Conservation (phyloP, 2,329 filamentous ascomycete species). For the Colletotrichum spinosum region DNA sequence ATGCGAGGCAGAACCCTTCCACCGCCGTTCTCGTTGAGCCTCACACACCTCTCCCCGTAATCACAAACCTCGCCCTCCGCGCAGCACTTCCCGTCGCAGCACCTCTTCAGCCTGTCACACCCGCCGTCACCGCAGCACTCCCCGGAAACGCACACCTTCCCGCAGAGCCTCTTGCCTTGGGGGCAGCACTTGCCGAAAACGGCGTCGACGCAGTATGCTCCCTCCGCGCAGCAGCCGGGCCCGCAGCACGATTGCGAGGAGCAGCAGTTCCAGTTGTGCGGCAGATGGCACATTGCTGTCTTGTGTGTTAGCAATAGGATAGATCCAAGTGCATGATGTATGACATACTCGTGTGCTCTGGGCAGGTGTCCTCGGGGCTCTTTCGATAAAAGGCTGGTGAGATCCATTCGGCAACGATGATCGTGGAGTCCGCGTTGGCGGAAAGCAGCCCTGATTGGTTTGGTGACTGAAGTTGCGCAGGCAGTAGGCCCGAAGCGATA, state of each 20-base stretch:
- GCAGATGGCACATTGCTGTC: conserved; percentile 26
- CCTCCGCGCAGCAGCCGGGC: conserved; percentile 23
- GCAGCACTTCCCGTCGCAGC: conserved; percentile 20
- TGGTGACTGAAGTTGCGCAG: no score
- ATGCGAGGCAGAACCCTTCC: neutral
- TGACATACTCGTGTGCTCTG: conserved; percentile 4
- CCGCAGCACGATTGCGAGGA: conserved; percentile 22
- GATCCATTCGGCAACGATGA: neutral
- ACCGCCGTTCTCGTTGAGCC: neutral
- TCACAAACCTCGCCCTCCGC: conserved; percentile 7
- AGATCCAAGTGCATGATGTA: accelerated
- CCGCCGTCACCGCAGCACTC: conserved; percentile 22
- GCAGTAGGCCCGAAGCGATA: no score
- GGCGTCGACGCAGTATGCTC: conserved; percentile 26
- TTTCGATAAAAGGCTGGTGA: neutral
- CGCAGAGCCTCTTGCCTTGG: conserved; percentile 14
- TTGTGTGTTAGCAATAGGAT: neutral
- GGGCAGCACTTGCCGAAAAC: conserved; percentile 27
- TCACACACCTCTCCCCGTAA: conserved; percentile 9
- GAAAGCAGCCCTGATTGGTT: neutral
- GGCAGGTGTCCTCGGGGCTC: conserved; percentile 9
- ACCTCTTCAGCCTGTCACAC: neutral
- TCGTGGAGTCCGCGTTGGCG: neutral
- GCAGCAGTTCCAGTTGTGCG: conserved; percentile 37
- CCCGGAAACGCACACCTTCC: conserved; percentile 15